Evolutionary conservation across 768 basidiomycete species (phyloP).

Genomic region (Calocera cornea): DNA sequence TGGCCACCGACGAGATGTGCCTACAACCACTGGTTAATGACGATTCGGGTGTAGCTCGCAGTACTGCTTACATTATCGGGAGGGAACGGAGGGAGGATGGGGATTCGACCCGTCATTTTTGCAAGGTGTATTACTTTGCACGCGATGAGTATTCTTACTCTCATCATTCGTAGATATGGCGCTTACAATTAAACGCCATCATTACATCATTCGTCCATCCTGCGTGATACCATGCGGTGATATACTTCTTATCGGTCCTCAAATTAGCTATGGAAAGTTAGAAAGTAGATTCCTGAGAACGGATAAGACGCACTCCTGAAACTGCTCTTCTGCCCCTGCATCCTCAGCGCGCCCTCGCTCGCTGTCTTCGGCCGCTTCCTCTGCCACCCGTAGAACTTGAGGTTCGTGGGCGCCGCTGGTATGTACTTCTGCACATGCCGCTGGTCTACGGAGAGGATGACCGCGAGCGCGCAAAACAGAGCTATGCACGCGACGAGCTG

Average conservation of each 20-base stretch:
- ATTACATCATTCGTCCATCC: constrained; percentile 14
- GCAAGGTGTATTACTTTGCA: constrained; percentile 12
- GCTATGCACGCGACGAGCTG: background rate
- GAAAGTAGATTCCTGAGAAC: background rate
- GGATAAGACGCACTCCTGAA: background rate
- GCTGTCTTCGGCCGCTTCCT: background rate
- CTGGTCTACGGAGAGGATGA: background rate
- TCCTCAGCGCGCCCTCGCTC: background rate
- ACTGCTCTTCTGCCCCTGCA: constrained; percentile 1
- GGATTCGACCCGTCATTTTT: constrained; percentile 11
- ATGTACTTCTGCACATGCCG: constrained; percentile 1
- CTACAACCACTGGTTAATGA: background rate
- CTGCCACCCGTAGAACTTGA: background rate
- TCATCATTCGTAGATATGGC: no score
- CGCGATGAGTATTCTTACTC: no score
- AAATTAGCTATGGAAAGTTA: background rate
- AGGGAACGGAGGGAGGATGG: constrained; percentile 15
- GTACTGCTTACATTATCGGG: constrained; percentile 4
- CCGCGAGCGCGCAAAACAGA: background rate
- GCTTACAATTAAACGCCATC: constrained; percentile 14
- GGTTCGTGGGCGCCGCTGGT: background rate
- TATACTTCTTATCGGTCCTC: constrained; percentile 2
- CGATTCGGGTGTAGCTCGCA: background rate
- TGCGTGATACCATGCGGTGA: background rate
- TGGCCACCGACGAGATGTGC: constrained; percentile 13